Base-by-base conservation (phyloP, 2,329 filamentous ascomycete species). In the Bipolaris oryzae region DNA sequence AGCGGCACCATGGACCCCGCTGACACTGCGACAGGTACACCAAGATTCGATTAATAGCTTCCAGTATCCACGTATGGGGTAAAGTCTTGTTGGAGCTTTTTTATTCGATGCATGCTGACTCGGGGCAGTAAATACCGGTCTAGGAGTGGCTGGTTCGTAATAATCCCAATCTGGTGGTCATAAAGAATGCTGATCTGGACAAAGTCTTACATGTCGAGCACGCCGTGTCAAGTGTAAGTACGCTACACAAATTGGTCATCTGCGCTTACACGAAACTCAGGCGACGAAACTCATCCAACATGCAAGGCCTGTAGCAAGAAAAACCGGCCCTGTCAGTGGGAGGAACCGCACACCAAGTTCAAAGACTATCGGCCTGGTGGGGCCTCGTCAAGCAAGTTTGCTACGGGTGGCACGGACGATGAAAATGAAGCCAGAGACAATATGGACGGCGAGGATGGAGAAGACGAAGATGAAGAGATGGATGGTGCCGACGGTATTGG, bases 251-350 rank as follows among this genome's bases (percentile, higher is more conserved):
- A 11, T 21, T 45, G 18, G 39, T 42, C 13, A 10, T 20, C 46
- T 10, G 25, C 49, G 28, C 51, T 59, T 34, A 61, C 46, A 48
- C n/a, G 18, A 13, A 21, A 11, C 20, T 9, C 16, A 73, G 71
- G 71, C 51, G 71, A 74, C 57, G 71, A 74, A 53, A 57, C 51
- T 23, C 66, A 57, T 18, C 70, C 71, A 7, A 44, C 61, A 18
- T 74, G 70, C 55, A 71, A 67, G 20, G 68, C 69, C n/a, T 74
- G 71, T 53, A 60, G 58, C 44, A 74, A 71, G 50, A 74, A 72
- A 37, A 70, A 66, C 16, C 66, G 71, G 6, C 62, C 66, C 11
- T 74, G 71, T 50, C 63, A 68, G 33, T 74, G 71, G 71, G 69
- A 72, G 42, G 53, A 68, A 18, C 63, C 66, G 1, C 62, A 70